Evolutionary conservation across 257 asterid species (phyloP).

Genomic region (Salvia hispanica): DNA sequence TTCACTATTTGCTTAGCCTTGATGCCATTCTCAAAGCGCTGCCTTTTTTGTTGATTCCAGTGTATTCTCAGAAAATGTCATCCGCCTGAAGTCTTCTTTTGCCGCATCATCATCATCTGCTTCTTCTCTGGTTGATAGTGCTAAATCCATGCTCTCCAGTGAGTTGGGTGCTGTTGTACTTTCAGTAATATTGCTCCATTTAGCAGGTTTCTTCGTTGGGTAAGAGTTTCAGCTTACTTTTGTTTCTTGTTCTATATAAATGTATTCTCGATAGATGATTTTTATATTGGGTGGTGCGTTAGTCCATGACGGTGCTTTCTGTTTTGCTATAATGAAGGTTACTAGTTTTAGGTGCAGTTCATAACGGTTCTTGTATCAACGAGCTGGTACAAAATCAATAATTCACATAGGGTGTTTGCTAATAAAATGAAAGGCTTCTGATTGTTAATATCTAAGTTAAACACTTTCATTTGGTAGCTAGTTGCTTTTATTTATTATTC

Average conservation of each 20-base stretch:
- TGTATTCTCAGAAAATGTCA: slow-evolving; percentile 78
- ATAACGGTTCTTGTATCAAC: not conserved
- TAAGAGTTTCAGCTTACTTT: slow-evolving; percentile 39
- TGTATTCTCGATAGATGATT: not conserved
- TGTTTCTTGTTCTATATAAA: not conserved
- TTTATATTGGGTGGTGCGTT: not conserved
- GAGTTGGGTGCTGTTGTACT: slow-evolving; percentile 64
- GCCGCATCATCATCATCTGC: slow-evolving; percentile 57
- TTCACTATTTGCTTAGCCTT: not conserved
- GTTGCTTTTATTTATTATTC: not conserved
- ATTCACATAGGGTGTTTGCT: not conserved
- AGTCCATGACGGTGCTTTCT: not conserved
- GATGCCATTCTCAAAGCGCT: slow-evolving; percentile 19
- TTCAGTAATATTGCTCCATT: slow-evolving; percentile 74
- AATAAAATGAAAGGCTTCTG: not conserved
- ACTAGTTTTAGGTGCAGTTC: not conserved
- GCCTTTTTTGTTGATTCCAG: slow-evolving; percentile 40
- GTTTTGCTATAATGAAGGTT: not conserved
- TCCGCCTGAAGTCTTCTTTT: slow-evolving; percentile 59
- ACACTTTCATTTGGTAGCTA: not conserved
- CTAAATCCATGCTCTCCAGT: slow-evolving; percentile 53
- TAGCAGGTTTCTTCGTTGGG: slow-evolving; percentile 90
- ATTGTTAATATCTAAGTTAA: not conserved
- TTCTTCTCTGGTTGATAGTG: slow-evolving; percentile 45
- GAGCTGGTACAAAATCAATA: not conserved